A percentile compares a stretch with the other conserved stretches of the same genome.
Conservation (phyloP, 495 filamentous ascomycete species). For the Penicillium bialowiezense region DNA sequence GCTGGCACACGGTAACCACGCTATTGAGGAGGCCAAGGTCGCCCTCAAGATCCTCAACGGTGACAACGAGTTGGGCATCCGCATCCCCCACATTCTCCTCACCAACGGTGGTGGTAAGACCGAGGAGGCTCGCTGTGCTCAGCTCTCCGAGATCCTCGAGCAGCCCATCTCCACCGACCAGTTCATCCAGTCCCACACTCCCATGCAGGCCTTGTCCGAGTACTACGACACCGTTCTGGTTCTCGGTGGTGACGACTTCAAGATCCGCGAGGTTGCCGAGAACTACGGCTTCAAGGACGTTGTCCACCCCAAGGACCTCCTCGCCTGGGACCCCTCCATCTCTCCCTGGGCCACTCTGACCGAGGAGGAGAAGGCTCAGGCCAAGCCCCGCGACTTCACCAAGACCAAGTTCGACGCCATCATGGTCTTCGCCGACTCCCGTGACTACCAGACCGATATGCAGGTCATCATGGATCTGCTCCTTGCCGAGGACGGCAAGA, state of each 20-base stretch:
- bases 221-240: conserved; percentile 83
- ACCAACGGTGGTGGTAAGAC: conserved; percentile 94
- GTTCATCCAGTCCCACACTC: conserved; percentile 93
- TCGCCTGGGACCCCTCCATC: conserved; percentile 76
- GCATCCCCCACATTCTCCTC: conserved; percentile 86
- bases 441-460: conserved; percentile 80
- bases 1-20: conserved; percentile 71
- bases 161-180: conserved; percentile 74
- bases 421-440: conserved; percentile 77
- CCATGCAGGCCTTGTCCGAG: conserved; percentile 83
- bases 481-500: conserved; percentile 67
- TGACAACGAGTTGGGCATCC: conserved; percentile 80
- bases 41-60: conserved; percentile 86
- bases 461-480: conserved; percentile 84
- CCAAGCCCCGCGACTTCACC: conserved; percentile 63
- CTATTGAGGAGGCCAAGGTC: conserved; percentile 78
- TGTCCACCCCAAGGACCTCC: conserved; percentile 85
- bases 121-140: conserved; percentile 76
- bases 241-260: conserved; percentile 84
- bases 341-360: conserved; percentile 80
- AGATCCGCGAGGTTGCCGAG: conserved; percentile 79
- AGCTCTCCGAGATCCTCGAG: conserved; percentile 73
- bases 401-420: conserved; percentile 78
- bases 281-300: conserved; percentile 88
- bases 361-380: conserved; percentile 61